A percentile compares a stretch with the other conserved stretches of the same genome.
Evolutionary conservation across 495 filamentous ascomycete species (phyloP).

Genomic region (Aspergillus diversus): DNA sequence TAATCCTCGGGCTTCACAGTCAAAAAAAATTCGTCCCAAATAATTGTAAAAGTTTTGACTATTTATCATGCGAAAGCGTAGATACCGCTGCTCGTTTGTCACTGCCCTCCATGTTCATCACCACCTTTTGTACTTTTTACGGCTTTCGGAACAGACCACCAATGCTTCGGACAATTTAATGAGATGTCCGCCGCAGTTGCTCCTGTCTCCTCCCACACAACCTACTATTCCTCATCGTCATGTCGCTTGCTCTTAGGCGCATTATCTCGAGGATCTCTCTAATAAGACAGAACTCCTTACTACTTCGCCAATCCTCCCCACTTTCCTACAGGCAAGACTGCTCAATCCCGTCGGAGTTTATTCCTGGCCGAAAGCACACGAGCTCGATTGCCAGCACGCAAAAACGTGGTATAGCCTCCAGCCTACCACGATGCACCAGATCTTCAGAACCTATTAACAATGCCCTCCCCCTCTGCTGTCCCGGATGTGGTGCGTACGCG

Average conservation of each 20-base stretch:
- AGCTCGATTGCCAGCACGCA: constrained; percentile 13
- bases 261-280: constrained; percentile 28
- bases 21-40: no score
- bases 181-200: constrained; percentile 20
- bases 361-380: constrained; percentile 11
- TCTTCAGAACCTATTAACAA: constrained; percentile 19
- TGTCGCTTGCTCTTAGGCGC: constrained; percentile 39
- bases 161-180: constrained; percentile 21
- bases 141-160: constrained; percentile 17
- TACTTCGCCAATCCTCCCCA: not conserved
- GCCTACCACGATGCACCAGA: constrained; percentile 5
- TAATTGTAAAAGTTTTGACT: no score
- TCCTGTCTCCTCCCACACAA: constrained; percentile 27
- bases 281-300: constrained; percentile 5
- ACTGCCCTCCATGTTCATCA: no score
- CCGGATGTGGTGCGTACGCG: constrained; percentile 85
- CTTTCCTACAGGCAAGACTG: constrained; percentile 9
- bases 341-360: not conserved
- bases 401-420: constrained; percentile 31
- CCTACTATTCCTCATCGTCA: constrained; percentile 24
- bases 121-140: constrained; percentile 11
- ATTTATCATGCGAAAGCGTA: no score
- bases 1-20: no score
- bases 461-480: constrained; percentile 58
- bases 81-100: no score